phyloP scores from a whole-genome alignment of 176 grass and related monocot genomes.

The Metroxylon sagu region DNA sequence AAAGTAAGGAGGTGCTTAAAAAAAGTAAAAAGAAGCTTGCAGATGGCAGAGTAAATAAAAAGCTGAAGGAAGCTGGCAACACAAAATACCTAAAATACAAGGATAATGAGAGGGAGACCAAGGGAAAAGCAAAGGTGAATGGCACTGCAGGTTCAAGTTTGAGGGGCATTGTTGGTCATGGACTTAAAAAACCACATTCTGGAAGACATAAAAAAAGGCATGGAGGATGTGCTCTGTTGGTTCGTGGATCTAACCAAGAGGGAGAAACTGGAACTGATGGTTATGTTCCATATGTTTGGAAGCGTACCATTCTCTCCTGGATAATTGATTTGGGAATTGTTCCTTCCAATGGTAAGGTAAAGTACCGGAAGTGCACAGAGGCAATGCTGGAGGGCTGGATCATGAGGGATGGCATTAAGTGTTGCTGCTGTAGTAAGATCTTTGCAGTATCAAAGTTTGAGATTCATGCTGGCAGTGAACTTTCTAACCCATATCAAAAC shows the following conservation, averaged over 20 bases:
- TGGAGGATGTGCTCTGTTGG: slow-evolving; percentile 58
- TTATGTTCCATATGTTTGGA: slow-evolving; percentile 70
- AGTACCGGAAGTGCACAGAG: slow-evolving; percentile 50
- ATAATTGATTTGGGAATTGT: slow-evolving; percentile 86
- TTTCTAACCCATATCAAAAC: slow-evolving; percentile 47
- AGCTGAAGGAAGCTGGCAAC: slow-evolving; percentile 14
- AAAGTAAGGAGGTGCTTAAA: slow-evolving; percentile 29
- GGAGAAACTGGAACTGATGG: slow-evolving; percentile 28
- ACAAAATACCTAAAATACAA: neutral
- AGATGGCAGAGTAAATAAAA: slow-evolving; percentile 30
- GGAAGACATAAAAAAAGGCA: slow-evolving; percentile 28
- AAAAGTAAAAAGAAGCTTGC: slow-evolving; percentile 31
- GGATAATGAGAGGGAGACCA: slow-evolving; percentile 15
- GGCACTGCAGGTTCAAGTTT: slow-evolving; percentile 12
- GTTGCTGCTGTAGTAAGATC: slow-evolving; percentile 80
- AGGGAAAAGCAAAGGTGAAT: slow-evolving; percentile 13
- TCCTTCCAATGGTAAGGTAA: slow-evolving; percentile 47
- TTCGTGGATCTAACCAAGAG: slow-evolving; percentile 46
- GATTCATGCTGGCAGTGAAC: slow-evolving; percentile 89
- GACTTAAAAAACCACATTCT: slow-evolving; percentile 1
- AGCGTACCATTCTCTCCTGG: slow-evolving; percentile 77
- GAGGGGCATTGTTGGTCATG: slow-evolving; percentile 6
- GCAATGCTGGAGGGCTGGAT: slow-evolving; percentile 62
- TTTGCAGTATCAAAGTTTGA: slow-evolving; percentile 70
- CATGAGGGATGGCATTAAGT: slow-evolving; percentile 76